A percentile compares a stretch with the other conserved stretches of the same genome.
phyloP scores from a whole-genome alignment of 148 eudicot genomes.

The Silene uniflora region DNA sequence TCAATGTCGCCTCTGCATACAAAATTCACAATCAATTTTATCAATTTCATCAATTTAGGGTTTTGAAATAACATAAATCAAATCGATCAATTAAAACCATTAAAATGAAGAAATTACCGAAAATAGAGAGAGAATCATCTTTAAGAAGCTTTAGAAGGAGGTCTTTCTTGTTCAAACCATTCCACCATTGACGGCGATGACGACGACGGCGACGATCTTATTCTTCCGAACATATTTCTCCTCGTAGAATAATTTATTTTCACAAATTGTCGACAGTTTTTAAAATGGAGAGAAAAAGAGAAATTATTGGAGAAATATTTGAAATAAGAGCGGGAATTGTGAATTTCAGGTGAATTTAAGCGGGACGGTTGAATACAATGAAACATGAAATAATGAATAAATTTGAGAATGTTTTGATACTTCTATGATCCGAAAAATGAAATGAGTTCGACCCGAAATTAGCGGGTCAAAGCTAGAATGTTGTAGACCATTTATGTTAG shows the following conservation, averaged over 20 bases:
- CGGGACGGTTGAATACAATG: neutral
- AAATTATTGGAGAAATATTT: no score
- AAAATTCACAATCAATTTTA: neutral
- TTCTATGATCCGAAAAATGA: no score
- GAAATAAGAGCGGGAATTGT: neutral
- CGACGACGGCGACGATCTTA: slow-evolving; percentile 45
- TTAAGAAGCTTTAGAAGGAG: slow-evolving; percentile 58
- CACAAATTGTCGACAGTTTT: neutral
- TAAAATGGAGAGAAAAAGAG: neutral
- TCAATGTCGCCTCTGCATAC: slow-evolving; percentile 54
- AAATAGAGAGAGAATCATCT: slow-evolving; percentile 72
- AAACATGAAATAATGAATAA: no score
- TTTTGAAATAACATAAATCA: neutral
- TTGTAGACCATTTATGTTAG: no score
- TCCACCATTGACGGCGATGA: slow-evolving; percentile 34
- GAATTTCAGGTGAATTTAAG: neutral
- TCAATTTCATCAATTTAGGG: neutral
- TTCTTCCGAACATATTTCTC: slow-evolving; percentile 53
- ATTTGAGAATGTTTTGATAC: no score
- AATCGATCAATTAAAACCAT: neutral
- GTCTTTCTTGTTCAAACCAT: slow-evolving; percentile 52
- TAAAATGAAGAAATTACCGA: slow-evolving; percentile 35
- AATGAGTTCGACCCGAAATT: no score
- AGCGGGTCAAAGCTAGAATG: no score
- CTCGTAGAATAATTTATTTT: slow-evolving; percentile 15